These are phyloP conservation scores for Colletotrichum brevisporum DNA, from an alignment of 2,329 filamentous ascomycete genomes.

Conservation along the genomic window DNA sequence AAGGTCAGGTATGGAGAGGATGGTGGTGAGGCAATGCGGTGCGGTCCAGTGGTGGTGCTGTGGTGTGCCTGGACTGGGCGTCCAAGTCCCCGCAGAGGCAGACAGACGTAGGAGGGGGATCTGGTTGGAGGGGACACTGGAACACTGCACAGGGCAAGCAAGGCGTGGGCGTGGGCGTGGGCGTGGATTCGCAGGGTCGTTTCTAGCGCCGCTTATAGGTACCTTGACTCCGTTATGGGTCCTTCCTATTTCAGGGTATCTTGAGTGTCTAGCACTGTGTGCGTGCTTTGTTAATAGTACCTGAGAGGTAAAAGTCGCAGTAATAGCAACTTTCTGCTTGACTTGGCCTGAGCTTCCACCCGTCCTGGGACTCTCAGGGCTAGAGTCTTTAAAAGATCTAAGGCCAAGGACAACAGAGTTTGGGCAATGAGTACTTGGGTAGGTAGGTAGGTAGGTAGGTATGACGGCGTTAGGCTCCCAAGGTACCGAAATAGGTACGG, in stretches of 20 bases:
- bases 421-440: too few relatives aligned
- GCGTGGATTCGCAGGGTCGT: slow-evolving; percentile 37
- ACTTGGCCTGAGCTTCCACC: slow-evolving; percentile 24
- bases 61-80: slow-evolving; percentile 5
- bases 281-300: background rate
- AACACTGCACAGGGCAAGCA: slow-evolving; percentile 16
- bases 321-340: background rate
- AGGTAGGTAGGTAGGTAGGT: too few relatives aligned
- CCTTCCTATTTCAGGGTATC: background rate
- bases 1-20: background rate
- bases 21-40: slow-evolving; percentile 32
- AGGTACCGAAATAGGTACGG: too few relatives aligned
- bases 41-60: slow-evolving; percentile 10
- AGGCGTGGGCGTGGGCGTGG: too few relatives aligned
- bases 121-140: slow-evolving; percentile 26
- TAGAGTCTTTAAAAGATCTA: too few relatives aligned
- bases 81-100: slow-evolving; percentile 7
- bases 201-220: slow-evolving; percentile 38
- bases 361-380: background rate
- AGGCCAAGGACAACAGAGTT: too few relatives aligned
- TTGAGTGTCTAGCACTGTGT: background rate
- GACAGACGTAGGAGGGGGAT: slow-evolving; percentile 5
- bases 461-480: too few relatives aligned
- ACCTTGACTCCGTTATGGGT: slow-evolving; percentile 26
- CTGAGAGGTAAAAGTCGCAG: slow-evolving; percentile 1